phyloP scores from a whole-genome alignment of 1,284 basidiomycete genomes.

The Rugiboletus extremiorientalis region DNA sequence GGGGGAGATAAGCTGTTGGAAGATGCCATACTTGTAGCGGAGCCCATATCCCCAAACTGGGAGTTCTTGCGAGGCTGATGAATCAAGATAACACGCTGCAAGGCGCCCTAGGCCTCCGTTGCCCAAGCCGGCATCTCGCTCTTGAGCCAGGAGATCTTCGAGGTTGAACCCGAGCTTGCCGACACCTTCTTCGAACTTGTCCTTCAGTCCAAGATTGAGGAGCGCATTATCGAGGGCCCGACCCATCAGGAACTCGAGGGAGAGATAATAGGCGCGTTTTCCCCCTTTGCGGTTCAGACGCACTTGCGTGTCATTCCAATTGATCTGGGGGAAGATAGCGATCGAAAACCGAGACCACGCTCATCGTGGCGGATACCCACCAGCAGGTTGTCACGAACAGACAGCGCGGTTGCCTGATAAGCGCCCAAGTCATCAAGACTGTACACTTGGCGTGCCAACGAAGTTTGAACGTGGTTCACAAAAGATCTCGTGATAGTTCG shows the following conservation, averaged over 20 bases:
- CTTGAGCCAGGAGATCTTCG: slow-evolving; percentile 83
- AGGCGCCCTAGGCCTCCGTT: slow-evolving; percentile 90
- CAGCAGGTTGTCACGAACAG: slow-evolving; percentile 83
- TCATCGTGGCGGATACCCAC: slow-evolving; percentile 38
- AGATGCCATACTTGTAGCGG: slow-evolving; percentile 90
- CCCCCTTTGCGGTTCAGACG: slow-evolving; percentile 69
- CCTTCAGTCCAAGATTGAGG: slow-evolving; percentile 83
- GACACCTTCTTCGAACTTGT: slow-evolving; percentile 67
- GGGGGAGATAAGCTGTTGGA: slow-evolving; percentile 87
- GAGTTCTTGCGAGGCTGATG: slow-evolving; percentile 77
- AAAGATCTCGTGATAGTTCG: slow-evolving; percentile 75
- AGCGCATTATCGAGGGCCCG: slow-evolving; percentile 88
- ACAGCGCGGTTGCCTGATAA: slow-evolving; percentile 79
- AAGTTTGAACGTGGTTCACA: slow-evolving; percentile 84
- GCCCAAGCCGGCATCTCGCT: slow-evolving; percentile 88
- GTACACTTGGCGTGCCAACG: slow-evolving; percentile 84
- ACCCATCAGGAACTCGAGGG: slow-evolving; percentile 90
- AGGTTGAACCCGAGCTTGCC: slow-evolving; percentile 81
- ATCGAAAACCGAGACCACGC: neutral
- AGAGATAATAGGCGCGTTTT: slow-evolving; percentile 87
- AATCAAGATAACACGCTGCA: slow-evolving; percentile 92
- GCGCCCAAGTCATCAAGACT: slow-evolving; percentile 83
- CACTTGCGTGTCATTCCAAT: slow-evolving; percentile 80
- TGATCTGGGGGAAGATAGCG: slow-evolving; percentile 46
- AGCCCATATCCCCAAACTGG: slow-evolving; percentile 90